Evolutionary conservation across 768 basidiomycete species (phyloP).

Genomic region (Melanogaster broomeanus): DNA sequence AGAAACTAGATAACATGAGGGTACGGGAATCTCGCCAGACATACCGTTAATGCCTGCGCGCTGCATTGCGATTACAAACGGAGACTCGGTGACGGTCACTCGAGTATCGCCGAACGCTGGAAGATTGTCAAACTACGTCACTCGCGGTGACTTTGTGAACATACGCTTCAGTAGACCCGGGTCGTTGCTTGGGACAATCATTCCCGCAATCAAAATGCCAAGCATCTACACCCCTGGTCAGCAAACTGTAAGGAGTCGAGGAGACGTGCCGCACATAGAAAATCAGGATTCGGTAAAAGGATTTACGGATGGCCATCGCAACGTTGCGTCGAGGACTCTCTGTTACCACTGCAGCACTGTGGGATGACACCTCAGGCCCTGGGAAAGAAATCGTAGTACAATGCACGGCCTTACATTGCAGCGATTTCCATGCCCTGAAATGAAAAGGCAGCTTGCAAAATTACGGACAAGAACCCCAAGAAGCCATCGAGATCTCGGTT

Average conservation of each 20-base stretch:
- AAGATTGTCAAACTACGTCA: neutral
- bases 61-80: neutral
- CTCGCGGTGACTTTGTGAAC: neutral
- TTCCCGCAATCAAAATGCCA: constrained; percentile 66
- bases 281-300: constrained; percentile 77
- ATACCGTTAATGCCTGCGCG: constrained; percentile 65
- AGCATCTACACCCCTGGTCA: constrained; percentile 49
- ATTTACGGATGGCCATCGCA: constrained; percentile 68
- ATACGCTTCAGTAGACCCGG: constrained; percentile 22
- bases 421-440: constrained; percentile 55
- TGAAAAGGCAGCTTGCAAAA: constrained; percentile 55
- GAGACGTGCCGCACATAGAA: constrained; percentile 59
- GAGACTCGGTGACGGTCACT: neutral
- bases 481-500: constrained; percentile 5
- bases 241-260: neutral
- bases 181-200: constrained; percentile 63
- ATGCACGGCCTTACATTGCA: constrained; percentile 23
- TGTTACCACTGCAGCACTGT: constrained; percentile 74
- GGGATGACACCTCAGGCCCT: neutral
- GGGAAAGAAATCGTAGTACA: constrained; percentile 4
- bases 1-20: too few species aligned
- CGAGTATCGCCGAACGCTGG: neutral
- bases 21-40: neutral
- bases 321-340: constrained; percentile 78
- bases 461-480: constrained; percentile 45